A percentile compares a stretch with the other conserved stretches of the same genome.
These are phyloP conservation scores for Trichothecium roseum DNA, from an alignment of 2,329 filamentous ascomycete genomes.

Conservation along the genomic window DNA sequence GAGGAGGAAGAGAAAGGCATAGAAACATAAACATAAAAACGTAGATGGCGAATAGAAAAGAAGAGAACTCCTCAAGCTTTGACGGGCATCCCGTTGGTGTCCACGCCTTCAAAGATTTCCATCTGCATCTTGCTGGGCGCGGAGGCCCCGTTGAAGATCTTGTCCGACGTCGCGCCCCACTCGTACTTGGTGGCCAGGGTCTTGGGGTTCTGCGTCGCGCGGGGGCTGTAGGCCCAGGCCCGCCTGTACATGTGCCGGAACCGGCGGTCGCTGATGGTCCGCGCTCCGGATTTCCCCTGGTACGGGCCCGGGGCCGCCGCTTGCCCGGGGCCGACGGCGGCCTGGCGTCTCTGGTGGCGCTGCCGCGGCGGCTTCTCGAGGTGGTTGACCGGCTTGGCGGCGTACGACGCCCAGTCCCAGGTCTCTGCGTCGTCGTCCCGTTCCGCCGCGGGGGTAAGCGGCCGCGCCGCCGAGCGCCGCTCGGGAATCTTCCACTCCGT, in stretches of 20 bases:
- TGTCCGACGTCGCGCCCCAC: slow-evolving; percentile 31
- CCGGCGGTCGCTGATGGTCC: slow-evolving; percentile 24
- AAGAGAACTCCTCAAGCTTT: too few relatives aligned
- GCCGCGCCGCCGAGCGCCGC: slow-evolving; percentile 1
- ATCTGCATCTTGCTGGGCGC: slow-evolving; percentile 21
- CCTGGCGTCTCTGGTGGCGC: not conserved
- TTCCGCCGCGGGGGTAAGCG: not conserved
- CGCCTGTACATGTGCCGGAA: slow-evolving; percentile 37
- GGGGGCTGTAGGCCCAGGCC: slow-evolving; percentile 34
- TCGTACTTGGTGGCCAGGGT: slow-evolving; percentile 22
- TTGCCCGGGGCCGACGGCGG: not conserved
- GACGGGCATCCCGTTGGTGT: slow-evolving; percentile 14
- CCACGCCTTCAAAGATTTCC: slow-evolving; percentile 38
- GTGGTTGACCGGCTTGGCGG: slow-evolving; percentile 17
- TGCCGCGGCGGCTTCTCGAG: not conserved
- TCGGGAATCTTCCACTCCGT: slow-evolving; percentile 23
- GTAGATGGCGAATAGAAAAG: not conserved
- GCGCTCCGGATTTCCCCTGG: slow-evolving; percentile 9
- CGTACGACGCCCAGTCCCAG: slow-evolving; percentile 35
- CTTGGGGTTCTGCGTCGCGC: slow-evolving; percentile 23
- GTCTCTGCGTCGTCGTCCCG: not conserved
- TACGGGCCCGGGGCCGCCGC: not conserved
- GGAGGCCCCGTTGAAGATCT: slow-evolving; percentile 10
- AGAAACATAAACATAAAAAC: not conserved
- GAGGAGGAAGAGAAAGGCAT: too few relatives aligned